Evolutionary conservation across 352 stramenopile species (phyloP).

Genomic region (Phytophthora meadii): DNA sequence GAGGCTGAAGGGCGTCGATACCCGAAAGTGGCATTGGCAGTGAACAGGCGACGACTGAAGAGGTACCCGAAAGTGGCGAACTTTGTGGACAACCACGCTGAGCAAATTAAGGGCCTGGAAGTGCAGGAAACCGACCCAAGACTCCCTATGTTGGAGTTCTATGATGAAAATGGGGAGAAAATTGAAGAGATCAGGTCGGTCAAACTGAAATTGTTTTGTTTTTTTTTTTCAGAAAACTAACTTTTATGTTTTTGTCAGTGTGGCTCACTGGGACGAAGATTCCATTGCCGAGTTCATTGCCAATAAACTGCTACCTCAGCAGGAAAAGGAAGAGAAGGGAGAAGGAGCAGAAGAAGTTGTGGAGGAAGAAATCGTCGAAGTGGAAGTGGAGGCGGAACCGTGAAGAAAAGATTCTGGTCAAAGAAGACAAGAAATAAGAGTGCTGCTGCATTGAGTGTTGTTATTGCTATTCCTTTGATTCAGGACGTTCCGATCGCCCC

Average conservation of each 20-base stretch:
- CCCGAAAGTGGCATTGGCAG: slow-evolving; percentile 55
- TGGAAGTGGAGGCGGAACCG: slow-evolving; percentile 31
- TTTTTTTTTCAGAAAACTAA: neutral
- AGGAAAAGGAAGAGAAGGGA: slow-evolving; percentile 3
- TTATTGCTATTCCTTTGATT: slow-evolving; percentile 17
- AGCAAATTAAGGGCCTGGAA: slow-evolving; percentile 50
- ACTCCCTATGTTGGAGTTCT: slow-evolving; percentile 73
- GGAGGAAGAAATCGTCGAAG: slow-evolving; percentile 27
- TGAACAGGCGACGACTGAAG: slow-evolving; percentile 62
- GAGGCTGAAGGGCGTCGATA: slow-evolving; percentile 48
- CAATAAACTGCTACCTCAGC: slow-evolving; percentile 54
- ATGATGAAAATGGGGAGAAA: slow-evolving; percentile 53
- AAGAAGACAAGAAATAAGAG: slow-evolving; percentile 9
- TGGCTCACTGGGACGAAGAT: slow-evolving; percentile 77
- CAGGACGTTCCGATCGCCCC: slow-evolving; percentile 21
- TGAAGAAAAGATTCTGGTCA: slow-evolving; percentile 3
- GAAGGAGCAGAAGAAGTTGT: slow-evolving; percentile 13
- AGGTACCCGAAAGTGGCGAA: slow-evolving; percentile 72
- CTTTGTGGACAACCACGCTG: slow-evolving; percentile 65
- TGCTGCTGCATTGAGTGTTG: slow-evolving; percentile 3
- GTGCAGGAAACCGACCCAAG: slow-evolving; percentile 57
- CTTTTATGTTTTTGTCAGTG: slow-evolving; percentile 39
- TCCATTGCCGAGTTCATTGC: slow-evolving; percentile 77
- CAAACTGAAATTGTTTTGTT: neutral
- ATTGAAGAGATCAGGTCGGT: slow-evolving; percentile 72